Evolutionary conservation across 768 basidiomycete genomes (phyloP), one percentile per base, ranked within the genome.

Genomic region (Mycena latifolia): DNA sequence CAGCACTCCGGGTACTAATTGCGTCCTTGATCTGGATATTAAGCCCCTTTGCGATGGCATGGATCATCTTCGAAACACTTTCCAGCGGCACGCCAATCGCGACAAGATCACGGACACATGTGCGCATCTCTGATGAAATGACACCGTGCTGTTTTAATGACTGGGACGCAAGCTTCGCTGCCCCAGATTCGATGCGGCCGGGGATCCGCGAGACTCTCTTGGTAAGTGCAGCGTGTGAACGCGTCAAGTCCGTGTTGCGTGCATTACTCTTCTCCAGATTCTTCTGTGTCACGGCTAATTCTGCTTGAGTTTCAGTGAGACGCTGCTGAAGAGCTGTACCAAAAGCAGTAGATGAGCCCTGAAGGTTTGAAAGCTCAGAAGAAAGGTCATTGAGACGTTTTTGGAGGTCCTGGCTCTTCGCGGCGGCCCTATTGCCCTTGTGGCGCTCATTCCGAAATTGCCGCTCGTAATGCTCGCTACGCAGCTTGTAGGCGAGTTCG

Each of bases 1-100:
- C 47, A 1, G 72, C 69, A 9, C 68, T 67, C 0, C 69, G 67
- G 14, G 59, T 43, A 51, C 71, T 71, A 39, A 72, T 61, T 10
- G 28, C 1, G 17, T 55, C 70, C 8, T 1, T 17, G 10, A 71
- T 35, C 2, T 56, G 5, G 18, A 69, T 45, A 5, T 56, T 58
- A 2, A 65, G 45, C 2, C 29, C 65, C 14, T 58, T 45, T 0
- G 48, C 60, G 11, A 70, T 56, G 11, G 65, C 45, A 10, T 59
- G 61, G 7, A 70, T 70, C 2, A 63, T 62, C 5, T 24, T 29
- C 2, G 17, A 18, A 10, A 70, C 55, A 22, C 46, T 31, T 17
- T 60, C 59, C 54, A 60, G 6, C 1, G 69, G 54, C 1, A 31
- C 64, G 1, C 56, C 43, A 17, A 46, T 15, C 2, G 43, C 15